Evolutionary conservation across 2,329 filamentous ascomycete genomes (phyloP).

Genomic region (Aciculosporium take): DNA sequence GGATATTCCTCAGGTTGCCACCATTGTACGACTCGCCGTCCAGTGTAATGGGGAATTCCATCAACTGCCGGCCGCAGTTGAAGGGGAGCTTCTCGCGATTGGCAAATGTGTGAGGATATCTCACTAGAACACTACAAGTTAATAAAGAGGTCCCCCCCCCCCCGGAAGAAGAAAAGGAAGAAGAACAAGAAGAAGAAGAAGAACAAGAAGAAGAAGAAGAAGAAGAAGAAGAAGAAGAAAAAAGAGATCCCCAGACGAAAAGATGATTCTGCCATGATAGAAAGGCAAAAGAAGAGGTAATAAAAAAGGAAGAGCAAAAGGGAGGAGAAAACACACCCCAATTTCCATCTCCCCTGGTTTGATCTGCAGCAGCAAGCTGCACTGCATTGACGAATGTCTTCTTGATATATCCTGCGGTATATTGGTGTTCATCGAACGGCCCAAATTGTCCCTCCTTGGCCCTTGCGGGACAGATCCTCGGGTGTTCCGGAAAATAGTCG

Average conservation of each 20-base stretch:
- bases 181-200: neutral
- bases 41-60: neutral
- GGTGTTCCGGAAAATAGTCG: neutral
- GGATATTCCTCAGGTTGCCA: neutral
- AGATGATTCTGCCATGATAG: too few species aligned
- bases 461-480: neutral
- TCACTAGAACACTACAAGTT: neutral
- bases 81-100: neutral
- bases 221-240: neutral
- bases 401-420: neutral
- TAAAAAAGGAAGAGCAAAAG: too few species aligned
- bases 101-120: neutral
- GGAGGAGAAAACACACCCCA: too few species aligned
- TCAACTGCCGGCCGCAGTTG: neutral
- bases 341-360: too few species aligned
- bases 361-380: neutral
- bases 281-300: too few species aligned
- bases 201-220: neutral
- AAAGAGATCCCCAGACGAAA: too few species aligned
- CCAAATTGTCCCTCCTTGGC: neutral
- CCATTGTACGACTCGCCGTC: neutral
- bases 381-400: neutral
- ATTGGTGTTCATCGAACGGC: neutral
- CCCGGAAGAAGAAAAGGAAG: too few species aligned
- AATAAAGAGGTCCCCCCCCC: neutral